Conservation (phyloP, 306 rosid species). For the Pterocarpus macrocarpus region DNA sequence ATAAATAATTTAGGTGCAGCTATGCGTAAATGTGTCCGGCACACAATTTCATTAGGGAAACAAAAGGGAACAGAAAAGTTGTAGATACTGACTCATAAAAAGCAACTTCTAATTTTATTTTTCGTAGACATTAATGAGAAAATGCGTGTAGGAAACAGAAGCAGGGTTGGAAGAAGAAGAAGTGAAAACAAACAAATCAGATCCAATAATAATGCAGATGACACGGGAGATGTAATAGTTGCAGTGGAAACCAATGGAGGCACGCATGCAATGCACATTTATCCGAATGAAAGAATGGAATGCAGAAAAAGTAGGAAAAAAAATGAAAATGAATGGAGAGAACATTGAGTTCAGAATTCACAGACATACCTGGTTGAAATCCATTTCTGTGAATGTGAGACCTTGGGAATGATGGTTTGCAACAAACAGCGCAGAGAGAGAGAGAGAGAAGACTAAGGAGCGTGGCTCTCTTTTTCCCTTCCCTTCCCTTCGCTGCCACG, state of each 20-base stretch:
- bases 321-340: neutral
- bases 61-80: too few relatives aligned
- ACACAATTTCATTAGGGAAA: too few relatives aligned
- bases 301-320: neutral
- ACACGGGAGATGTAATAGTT: neutral
- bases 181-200: constrained; percentile 7
- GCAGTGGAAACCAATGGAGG: neutral
- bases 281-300: neutral
- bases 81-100: neutral
- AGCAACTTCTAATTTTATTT: neutral
- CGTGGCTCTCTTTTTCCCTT: neutral
- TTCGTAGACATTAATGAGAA: neutral
- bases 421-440: neutral
- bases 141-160: neutral
- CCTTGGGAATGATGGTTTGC: neutral
- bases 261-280: neutral
- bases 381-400: constrained; percentile 40
- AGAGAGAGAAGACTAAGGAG: neutral
- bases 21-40: too few relatives aligned
- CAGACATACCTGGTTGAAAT: constrained; percentile 49
- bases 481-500: neutral
- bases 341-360: neutral
- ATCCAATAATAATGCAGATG: constrained; percentile 14
- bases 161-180: neutral
- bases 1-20: neutral